phyloP scores from a whole-genome alignment of 208 protist genomes.

The Tritrichomonas foetus region DNA sequence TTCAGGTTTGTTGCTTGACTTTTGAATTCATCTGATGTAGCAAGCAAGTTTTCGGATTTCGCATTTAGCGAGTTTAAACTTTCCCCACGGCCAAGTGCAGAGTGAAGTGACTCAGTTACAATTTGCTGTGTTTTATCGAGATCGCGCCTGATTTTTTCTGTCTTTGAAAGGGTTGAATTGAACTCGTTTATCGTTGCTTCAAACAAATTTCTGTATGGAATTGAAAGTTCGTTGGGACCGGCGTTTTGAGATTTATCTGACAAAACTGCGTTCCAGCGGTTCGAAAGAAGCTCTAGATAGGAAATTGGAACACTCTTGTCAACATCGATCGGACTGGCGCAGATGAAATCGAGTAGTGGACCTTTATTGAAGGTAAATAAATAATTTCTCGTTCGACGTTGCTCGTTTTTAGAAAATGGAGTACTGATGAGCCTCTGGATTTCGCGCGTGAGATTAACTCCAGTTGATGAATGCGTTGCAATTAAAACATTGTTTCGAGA shows the following conservation, averaged over 20 bases:
- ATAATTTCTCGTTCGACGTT: background rate
- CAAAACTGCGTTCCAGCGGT: background rate
- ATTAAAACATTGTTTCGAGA: background rate
- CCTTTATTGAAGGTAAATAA: background rate
- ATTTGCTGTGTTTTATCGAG: background rate
- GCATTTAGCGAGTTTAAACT: background rate
- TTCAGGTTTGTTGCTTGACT: background rate
- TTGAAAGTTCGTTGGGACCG: background rate
- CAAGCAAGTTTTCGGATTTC: background rate
- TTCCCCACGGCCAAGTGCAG: background rate
- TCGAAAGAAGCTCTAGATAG: background rate
- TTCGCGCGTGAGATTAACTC: background rate
- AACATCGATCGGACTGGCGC: background rate
- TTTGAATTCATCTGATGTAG: background rate
- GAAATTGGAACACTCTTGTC: background rate
- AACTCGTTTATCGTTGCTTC: background rate
- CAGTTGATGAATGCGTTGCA: background rate
- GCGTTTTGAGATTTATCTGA: background rate
- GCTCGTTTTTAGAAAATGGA: background rate
- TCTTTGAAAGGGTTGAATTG: background rate
- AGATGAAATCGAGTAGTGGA: background rate
- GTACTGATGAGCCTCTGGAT: background rate
- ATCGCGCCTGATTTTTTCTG: background rate
- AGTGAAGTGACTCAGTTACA: background rate
- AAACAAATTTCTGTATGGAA: background rate